Evolutionary conservation across 139 green algal genomes (phyloP), one percentile per base, ranked within the genome.

Genomic region (Chlorella sp.): DNA sequence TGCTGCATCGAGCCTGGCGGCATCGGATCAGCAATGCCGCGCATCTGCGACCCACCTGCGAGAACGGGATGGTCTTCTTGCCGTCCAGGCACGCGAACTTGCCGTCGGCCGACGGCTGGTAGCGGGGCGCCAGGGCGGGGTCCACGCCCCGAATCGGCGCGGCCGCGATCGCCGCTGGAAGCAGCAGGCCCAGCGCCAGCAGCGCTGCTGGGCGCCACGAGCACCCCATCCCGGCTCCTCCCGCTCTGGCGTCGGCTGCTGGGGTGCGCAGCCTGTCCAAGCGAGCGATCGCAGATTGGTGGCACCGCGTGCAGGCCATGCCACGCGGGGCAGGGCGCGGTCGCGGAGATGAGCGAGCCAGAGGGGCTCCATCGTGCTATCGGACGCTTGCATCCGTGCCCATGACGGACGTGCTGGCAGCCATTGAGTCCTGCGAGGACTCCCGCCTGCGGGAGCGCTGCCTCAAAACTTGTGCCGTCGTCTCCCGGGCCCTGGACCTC

Each of bases 21-120:
- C 51, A 60, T 60, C 51, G 51, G 11, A 60, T 60, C 51, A 15
- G 15, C 11, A 4, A 20, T 21, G 15, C 12, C 32, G 9, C 18
- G 17, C 23, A 23, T 39, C 28, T 16, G 13, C 2, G 34, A 2
- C 47, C 16, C 44, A 99, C 88, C 0, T 85, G 86, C 2, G 68
- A 26, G 20, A 60, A 64, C 15, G 89, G 82, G 7, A 99, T 90
- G 1, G 62, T 88, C 44, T 89, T 89, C 15, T 30, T 71, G 7
- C 95, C 93, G 81, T 97, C 93, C 18, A 96, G 70, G 73, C 95
- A 98, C 0, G 57, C 81, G 64, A 96, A 98, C 1, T 73, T 87
- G 20, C 82, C 85, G 21, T 82, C n/a, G 28, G 41, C 55, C 25
- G 34, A 3, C 30, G 82, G 47, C 51, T 32, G 28, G 78, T 90